phyloP scores from a whole-genome alignment of 371 early-diverging fungal species.

The Chytridium lagenaria region DNA sequence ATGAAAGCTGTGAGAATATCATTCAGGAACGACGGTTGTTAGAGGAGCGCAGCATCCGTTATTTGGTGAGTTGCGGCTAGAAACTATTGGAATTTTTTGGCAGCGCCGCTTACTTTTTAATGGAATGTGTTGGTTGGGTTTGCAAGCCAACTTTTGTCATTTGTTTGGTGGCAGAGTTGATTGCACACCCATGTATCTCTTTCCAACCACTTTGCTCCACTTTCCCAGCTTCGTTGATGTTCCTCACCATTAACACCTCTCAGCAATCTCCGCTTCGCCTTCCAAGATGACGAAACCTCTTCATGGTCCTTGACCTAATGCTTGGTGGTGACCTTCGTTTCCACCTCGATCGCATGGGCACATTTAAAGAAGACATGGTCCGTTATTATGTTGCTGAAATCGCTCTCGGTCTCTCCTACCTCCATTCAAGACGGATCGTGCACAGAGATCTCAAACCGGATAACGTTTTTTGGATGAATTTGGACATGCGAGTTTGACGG shows the following conservation, averaged over 20 bases:
- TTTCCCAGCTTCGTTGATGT: too few relatives aligned
- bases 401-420: constrained; percentile 72
- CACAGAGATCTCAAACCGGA: constrained; percentile 68
- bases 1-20: constrained; percentile 61
- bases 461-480: constrained; percentile 53
- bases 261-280: constrained; percentile 38
- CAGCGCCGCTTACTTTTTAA: too few relatives aligned
- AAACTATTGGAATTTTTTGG: neutral
- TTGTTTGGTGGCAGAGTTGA: too few relatives aligned
- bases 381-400: constrained; percentile 82
- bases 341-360: constrained; percentile 55
- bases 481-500: constrained; percentile 60
- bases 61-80: constrained; percentile 51
- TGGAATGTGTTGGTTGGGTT: too few relatives aligned
- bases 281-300: constrained; percentile 82
- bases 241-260: too few relatives aligned
- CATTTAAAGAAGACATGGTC: constrained; percentile 75
- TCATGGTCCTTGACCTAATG: constrained; percentile 89
- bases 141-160: neutral
- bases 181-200: too few relatives aligned
- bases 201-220: neutral
- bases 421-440: constrained; percentile 76
- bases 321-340: constrained; percentile 61
- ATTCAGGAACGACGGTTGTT: constrained; percentile 59
- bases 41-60: constrained; percentile 66